Conservation (phyloP, 2,329 filamentous ascomycete genomes). For the Penicillium concentricum region DNA sequence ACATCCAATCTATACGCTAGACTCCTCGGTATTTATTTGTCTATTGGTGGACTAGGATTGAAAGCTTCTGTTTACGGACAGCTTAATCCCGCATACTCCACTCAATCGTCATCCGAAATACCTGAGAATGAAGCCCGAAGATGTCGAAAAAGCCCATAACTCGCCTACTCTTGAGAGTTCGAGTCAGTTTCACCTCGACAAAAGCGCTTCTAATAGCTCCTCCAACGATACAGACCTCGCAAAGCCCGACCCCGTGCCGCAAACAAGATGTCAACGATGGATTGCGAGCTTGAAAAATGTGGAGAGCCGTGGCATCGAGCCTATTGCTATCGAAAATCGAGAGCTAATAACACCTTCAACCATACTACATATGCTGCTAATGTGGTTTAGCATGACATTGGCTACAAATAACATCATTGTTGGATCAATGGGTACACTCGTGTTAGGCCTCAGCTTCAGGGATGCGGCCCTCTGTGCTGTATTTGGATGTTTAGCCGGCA, state of each 20-base stretch:
- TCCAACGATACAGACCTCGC: constrained; percentile 4
- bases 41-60: neutral
- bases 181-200: constrained; percentile 23
- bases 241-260: constrained; percentile 6
- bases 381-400: constrained; percentile 44
- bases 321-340: constrained; percentile 29
- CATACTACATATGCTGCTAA: constrained; percentile 32
- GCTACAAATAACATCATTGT: constrained; percentile 43
- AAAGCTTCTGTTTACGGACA: neutral
- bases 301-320: constrained; percentile 30
- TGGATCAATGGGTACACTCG: constrained; percentile 44
- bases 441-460: constrained; percentile 40
- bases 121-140: constrained; percentile 18
- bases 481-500: constrained; percentile 38
- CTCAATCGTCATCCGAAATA: neutral
- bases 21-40: neutral
- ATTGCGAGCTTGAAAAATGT: constrained; percentile 24
- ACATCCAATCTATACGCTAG: neutral
- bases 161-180: constrained; percentile 26
- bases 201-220: constrained; percentile 9
- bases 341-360: constrained; percentile 25
- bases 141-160: constrained; percentile 28
- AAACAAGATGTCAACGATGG: constrained; percentile 25
- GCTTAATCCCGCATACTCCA: neutral
- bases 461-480: constrained; percentile 42